Base-by-base conservation (phyloP, 139 green algal genomes). In the Bryopsis sp. region DNA sequence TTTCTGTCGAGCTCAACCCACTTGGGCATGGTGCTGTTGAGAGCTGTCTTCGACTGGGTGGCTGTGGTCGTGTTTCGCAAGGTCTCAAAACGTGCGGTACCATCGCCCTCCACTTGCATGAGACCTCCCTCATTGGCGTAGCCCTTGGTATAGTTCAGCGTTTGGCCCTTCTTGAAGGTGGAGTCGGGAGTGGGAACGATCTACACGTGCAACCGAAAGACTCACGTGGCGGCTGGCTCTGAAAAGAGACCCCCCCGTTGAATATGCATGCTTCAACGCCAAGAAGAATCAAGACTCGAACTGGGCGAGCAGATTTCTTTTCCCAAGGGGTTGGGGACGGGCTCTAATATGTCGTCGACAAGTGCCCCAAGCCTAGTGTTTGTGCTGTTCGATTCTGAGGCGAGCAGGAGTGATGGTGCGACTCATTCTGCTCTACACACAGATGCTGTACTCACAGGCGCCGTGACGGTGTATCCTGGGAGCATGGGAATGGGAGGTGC, bases 1-100 rank as follows among this genome's bases (percentile, higher is more conserved):
- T 91, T 88, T 50, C 84, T 81, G 70, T 96, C 85, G 29, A 89
- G 84, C 68, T 86, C 81, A 5, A 92, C 84, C 80, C 85, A 95
- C 48, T 88, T 80, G 1, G 88, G 89, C 39, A 88, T 74, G 64
- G 81, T 82, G 47, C 63, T 74, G 6, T 64, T 70, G 33, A 15
- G 34, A 32, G 2, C 31, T 4, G 19, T 38, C 47, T 33, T 57
- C 11, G 46, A 39, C 46, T 46, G 33, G 46, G 31, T 39, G 58
- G 50, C 43, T 6, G 61, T 67, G 50, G 1, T 38, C 28, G 2
- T 48, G 38, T 3, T 39, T 8, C 32, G 26, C 39, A 58, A 35
- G 72, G 48, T 65, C 61, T 76, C 50, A 48, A 36, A 4, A 11
- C 11, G 8, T n/a, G 7, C 19, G 58, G 29, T 58, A 50, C 7